Conservation (phyloP, 192 early-diverging fungal species). For the Thamnidium elegans region DNA sequence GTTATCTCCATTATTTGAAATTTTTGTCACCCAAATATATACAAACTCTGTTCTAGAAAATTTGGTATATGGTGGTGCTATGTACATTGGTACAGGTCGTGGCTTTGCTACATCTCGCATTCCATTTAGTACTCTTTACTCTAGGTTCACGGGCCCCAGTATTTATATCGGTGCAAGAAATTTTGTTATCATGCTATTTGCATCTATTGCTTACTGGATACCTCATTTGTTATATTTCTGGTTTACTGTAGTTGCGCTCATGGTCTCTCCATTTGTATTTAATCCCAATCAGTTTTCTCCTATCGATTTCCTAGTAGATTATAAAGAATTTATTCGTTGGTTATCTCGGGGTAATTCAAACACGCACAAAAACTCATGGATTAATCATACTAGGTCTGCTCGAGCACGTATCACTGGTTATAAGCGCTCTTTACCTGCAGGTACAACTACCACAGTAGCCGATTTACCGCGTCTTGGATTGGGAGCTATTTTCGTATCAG, state of each 20-base stretch:
- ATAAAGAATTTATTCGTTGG: constrained; percentile 79
- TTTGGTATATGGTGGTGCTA: constrained; percentile 75
- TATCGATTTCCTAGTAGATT: constrained; percentile 76
- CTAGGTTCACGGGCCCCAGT: constrained; percentile 69
- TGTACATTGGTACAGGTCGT: constrained; percentile 84
- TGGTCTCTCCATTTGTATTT: constrained; percentile 82
- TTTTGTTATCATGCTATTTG: constrained; percentile 71
- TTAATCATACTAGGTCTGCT: constrained; percentile 65
- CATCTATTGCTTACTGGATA: constrained; percentile 68
- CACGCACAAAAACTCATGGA: constrained; percentile 76
- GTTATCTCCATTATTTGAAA: constrained; percentile 79
- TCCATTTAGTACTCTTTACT: constrained; percentile 72
- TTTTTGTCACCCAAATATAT: constrained; percentile 85
- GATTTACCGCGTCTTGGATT: constrained; percentile 68
- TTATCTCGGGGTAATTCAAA: constrained; percentile 77
- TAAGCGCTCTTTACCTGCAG: constrained; percentile 62
- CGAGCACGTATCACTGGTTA: constrained; percentile 76
- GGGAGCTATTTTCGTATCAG: constrained; percentile 64
- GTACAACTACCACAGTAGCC: constrained; percentile 38
- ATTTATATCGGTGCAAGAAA: constrained; percentile 73
- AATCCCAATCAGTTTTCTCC: constrained; percentile 90
- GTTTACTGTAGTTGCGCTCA: constrained; percentile 73
- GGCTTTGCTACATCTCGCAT: constrained; percentile 80
- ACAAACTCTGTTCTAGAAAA: constrained; percentile 78
- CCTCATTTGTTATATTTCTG: constrained; percentile 78